phyloP scores from a whole-genome alignment of 768 basidiomycete species.

The Panus rudis region DNA sequence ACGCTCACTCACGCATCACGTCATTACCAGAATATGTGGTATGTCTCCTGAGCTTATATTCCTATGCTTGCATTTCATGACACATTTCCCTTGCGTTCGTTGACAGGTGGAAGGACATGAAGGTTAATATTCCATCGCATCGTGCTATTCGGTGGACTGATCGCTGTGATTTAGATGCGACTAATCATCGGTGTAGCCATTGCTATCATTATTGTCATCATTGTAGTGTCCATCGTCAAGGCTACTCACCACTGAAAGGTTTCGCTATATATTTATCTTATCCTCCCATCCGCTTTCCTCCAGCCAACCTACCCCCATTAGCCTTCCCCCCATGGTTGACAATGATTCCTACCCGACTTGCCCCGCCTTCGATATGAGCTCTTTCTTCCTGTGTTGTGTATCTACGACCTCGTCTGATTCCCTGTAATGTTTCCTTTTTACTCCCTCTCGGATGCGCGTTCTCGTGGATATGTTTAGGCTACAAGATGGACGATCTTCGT shows the following conservation, averaged over 20 bases:
- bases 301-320: not conserved
- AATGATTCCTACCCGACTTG: conserved; percentile 12
- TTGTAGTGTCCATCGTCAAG: conserved; percentile 92
- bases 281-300: conserved; percentile 1
- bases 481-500: too few relatives aligned
- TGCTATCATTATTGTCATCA: conserved; percentile 87
- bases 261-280: conserved; percentile 3
- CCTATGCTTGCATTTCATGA: conserved; percentile 1
- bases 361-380: conserved; percentile 9
- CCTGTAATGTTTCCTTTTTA: not conserved
- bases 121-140: conserved; percentile 42
- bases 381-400: conserved; percentile 34
- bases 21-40: conserved; percentile 78
- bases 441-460: not conserved
- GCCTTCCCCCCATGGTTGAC: conserved; percentile 8
- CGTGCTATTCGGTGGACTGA: conserved; percentile 5
- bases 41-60: too few relatives aligned
- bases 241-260: conserved; percentile 40
- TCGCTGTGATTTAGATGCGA: conserved; percentile 61
- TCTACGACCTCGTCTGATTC: conserved; percentile 26
- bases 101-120: conserved; percentile 96
- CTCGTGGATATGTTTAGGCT: too few relatives aligned
- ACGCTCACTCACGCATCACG: conserved; percentile 2
- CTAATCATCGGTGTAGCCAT: conserved; percentile 92
- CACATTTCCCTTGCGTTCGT: not conserved